Evolutionary conservation across 2,329 filamentous ascomycete genomes (phyloP), one percentile per base, ranked within the genome.

Genomic region (Diaporthe ampelina): DNA sequence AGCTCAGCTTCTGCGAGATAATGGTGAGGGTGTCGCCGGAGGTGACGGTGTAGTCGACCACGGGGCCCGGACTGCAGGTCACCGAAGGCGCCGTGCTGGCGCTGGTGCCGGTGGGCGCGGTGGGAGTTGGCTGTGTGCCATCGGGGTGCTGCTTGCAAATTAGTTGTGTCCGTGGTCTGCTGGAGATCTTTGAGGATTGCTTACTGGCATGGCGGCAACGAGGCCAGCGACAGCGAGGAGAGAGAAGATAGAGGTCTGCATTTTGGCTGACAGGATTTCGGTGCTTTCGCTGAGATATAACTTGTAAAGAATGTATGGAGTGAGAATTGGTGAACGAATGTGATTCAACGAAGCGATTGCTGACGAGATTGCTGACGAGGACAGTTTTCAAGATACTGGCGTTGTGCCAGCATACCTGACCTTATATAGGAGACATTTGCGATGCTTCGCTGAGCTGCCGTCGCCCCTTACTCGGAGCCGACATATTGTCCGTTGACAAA

Each of bases 1-100:
- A 67, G 21, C 29, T 52, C 45, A 67, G 61, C 61, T 67, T 67
- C 61, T 67, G 61, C 11, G 61, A 67, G 45, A 67, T 67, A 29
- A 67, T 67, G 61, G 61, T 67, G 29, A 67, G 21, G 61, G 61
- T 67, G 45, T 67, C 61, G 21, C 61, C 45, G 43, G 45, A 35
- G 13, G 21, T 5, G 21, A 67, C 45, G 29, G 61, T 67, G 45
- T 67, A 67, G 29, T 67, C 45, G 29, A 67, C 61, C 3, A 32
- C 35, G 21, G 61, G 61, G 2, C 61, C 61, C 3, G 61, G 61
- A 45, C 61, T 67, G 61, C 61, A 67, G 29, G 61, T 67, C 5
- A 37, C 61, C 7, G 45, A 37, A 0, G 61, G 61, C 13, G 45
- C 61, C 3, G 61, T 37, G 61, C 61, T 67, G 11, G 21, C 29